phyloP scores from a whole-genome alignment of 768 basidiomycete species.

The Arthromyces matolae region DNA sequence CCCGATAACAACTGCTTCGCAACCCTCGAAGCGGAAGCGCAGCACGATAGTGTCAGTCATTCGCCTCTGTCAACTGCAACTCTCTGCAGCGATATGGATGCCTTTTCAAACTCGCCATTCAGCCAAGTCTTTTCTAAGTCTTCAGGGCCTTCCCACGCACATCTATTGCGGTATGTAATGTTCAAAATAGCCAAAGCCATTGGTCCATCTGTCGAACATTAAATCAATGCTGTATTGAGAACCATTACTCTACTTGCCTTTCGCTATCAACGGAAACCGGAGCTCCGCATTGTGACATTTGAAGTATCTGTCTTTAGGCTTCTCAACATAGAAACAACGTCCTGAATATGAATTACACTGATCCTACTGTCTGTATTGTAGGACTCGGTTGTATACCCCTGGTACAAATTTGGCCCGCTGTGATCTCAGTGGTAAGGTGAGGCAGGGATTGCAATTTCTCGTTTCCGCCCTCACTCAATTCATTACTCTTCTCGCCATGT shows the following conservation, averaged over 20 bases:
- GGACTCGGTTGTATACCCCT: too few species aligned
- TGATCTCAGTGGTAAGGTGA: too few species aligned
- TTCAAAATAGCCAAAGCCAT: slow-evolving; percentile 22
- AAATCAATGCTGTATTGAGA: slow-evolving; percentile 1
- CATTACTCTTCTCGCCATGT: slow-evolving; percentile 12
- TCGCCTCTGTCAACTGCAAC: too few species aligned
- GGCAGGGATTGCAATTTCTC: slow-evolving; percentile 14
- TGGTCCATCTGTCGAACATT: slow-evolving; percentile 4
- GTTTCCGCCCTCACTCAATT: slow-evolving; percentile 7
- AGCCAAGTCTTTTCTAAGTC: too few species aligned
- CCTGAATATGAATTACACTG: slow-evolving; percentile 5
- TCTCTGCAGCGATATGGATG: too few species aligned
- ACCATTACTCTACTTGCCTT: slow-evolving; percentile 3
- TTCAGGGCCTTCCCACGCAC: slow-evolving; percentile 16
- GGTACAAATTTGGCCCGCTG: too few species aligned
- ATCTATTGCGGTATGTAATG: slow-evolving; percentile 23
- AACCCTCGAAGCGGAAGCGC: too few species aligned
- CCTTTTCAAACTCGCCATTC: too few species aligned
- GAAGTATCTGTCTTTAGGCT: background rate
- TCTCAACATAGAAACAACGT: background rate
- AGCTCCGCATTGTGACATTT: slow-evolving; percentile 1
- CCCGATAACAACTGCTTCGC: too few species aligned
- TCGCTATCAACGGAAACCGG: slow-evolving; percentile 3
- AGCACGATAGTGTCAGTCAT: too few species aligned
- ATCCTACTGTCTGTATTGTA: too few species aligned